Percentiles rank a stretch among this genome's conserved stretches.
Conservation (phyloP, 164 flowering plant genomes). For the Houttuynia cordata region DNA sequence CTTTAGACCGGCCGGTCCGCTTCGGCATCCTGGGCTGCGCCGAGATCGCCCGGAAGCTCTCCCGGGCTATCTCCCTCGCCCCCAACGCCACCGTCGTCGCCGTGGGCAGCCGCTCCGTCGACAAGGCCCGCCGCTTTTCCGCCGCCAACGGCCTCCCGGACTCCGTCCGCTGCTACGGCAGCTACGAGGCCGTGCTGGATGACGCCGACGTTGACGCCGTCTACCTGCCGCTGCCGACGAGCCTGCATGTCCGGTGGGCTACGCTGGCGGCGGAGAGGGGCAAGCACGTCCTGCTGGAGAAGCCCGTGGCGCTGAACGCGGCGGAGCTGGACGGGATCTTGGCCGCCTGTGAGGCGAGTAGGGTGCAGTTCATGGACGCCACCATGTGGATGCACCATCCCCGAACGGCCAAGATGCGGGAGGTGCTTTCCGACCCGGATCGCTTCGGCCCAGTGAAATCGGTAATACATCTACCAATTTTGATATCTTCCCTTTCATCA, state of each 20-base stretch:
- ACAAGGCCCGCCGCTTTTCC: conserved; percentile 40
- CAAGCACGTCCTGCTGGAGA: conserved; percentile 65
- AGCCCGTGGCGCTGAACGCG: conserved; percentile 50
- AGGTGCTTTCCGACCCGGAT: conserved; percentile 29
- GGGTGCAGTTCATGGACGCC: conserved; percentile 72
- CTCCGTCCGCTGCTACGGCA: conserved; percentile 34
- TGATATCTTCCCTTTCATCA: neutral
- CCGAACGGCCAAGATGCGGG: conserved; percentile 45
- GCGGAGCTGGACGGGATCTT: conserved; percentile 39
- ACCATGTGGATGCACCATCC: conserved; percentile 86
- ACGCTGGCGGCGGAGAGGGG: conserved; percentile 38
- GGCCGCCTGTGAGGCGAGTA: conserved; percentile 42
- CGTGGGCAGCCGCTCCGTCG: conserved; percentile 50
- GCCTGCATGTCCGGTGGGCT: conserved; percentile 51
- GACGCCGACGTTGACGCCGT: conserved; percentile 58
- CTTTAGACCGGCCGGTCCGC: conserved; percentile 11
- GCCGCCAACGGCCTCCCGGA: conserved; percentile 34
- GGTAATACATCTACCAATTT: conserved; percentile 10
- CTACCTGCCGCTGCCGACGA: conserved; percentile 55
- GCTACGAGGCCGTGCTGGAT: conserved; percentile 51
- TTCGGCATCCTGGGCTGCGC: conserved; percentile 61
- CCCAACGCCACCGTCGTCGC: conserved; percentile 42
- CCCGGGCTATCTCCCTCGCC: conserved; percentile 42
- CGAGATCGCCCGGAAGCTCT: conserved; percentile 44
- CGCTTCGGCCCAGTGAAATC: conserved; percentile 42